These are phyloP conservation scores for Cadophora luteo-olivacea DNA, from an alignment of 2,329 filamentous ascomycete genomes.

Conservation along the genomic window DNA sequence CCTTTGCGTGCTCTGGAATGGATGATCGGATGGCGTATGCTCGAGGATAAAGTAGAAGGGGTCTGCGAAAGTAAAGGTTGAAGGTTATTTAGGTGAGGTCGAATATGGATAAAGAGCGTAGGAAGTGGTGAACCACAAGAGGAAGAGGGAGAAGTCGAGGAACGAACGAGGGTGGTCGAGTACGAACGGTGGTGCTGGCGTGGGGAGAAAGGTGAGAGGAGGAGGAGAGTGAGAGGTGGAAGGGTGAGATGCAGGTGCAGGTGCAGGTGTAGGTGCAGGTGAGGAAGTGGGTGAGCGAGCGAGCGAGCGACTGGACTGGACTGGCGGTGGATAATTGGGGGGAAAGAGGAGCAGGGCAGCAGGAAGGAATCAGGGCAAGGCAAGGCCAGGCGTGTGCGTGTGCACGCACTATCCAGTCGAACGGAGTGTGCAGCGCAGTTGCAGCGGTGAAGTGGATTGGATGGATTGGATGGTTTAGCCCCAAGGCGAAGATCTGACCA, in stretches of 20 bases:
- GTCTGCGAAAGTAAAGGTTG: background rate
- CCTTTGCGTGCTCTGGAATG: background rate
- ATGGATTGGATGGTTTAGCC: too few relatives aligned
- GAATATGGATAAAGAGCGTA: conserved; percentile 17
- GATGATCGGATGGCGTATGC: conserved; percentile 6
- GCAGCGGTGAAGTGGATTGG: conserved; percentile 1
- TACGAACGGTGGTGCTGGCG: background rate
- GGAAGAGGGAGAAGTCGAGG: conserved; percentile 1
- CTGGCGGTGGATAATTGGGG: conserved; percentile 9
- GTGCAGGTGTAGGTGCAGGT: background rate
- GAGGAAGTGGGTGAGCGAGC: background rate
- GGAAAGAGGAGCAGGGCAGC: too few relatives aligned
- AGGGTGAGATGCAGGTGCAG: too few relatives aligned
- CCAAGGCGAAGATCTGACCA: conserved; percentile 6
- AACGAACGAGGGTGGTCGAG: conserved; percentile 12
- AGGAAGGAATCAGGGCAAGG: background rate
- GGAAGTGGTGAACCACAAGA: background rate
- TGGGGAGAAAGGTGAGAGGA: conserved; percentile 1
- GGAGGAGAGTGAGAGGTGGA: too few relatives aligned
- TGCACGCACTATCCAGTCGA: background rate
- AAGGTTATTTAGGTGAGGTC: background rate
- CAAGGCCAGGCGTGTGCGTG: background rate
- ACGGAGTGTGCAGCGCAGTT: background rate
- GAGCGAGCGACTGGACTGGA: background rate
- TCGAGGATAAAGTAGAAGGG: conserved; percentile 1